These are phyloP conservation scores for Spathaspora girioi DNA, from an alignment of 805 yeast species.

Conservation along the genomic window DNA sequence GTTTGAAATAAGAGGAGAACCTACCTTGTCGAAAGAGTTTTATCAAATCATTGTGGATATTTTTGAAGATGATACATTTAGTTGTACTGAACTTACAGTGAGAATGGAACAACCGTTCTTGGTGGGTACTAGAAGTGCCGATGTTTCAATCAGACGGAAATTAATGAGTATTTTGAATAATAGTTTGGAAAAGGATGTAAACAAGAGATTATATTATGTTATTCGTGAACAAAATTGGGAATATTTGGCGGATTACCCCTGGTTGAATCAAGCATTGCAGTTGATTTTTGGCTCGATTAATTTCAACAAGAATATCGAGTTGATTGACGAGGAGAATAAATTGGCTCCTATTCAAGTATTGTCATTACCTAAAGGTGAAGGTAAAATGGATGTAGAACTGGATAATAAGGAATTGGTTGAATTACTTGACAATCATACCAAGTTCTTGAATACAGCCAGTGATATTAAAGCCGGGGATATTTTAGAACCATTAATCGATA, in stretches of 20 bases:
- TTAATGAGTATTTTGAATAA: conserved; percentile 76
- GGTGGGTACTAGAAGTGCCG: conserved; percentile 85
- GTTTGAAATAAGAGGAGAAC: conserved; percentile 84
- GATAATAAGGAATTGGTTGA: conserved; percentile 15
- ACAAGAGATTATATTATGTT: conserved; percentile 78
- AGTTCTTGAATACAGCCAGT: conserved; percentile 26
- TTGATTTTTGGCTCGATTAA: conserved; percentile 77
- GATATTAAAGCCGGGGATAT: conserved; percentile 54
- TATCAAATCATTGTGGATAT: conserved; percentile 84
- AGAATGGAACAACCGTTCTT: conserved; percentile 95
- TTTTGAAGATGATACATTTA: conserved; percentile 73
- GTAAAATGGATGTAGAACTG: conserved; percentile 17
- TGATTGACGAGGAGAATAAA: conserved; percentile 47
- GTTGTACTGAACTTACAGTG: conserved; percentile 84
- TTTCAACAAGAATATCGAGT: conserved; percentile 39
- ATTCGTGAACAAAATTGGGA: conserved; percentile 99
- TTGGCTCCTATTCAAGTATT: conserved; percentile 52
- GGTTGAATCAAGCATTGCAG: conserved; percentile 93
- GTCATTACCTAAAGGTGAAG: conserved; percentile 19
- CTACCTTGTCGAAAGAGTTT: conserved; percentile 69
- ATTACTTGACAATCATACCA: conserved; percentile 24
- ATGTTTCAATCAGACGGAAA: conserved; percentile 67
- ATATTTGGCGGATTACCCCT: conserved; percentile 82
- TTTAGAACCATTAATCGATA: conserved; percentile 67
- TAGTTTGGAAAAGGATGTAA: conserved; percentile 73